Base-by-base conservation (phyloP, 2,329 filamentous ascomycete species). In the Allantophomopsis cytisporea region DNA sequence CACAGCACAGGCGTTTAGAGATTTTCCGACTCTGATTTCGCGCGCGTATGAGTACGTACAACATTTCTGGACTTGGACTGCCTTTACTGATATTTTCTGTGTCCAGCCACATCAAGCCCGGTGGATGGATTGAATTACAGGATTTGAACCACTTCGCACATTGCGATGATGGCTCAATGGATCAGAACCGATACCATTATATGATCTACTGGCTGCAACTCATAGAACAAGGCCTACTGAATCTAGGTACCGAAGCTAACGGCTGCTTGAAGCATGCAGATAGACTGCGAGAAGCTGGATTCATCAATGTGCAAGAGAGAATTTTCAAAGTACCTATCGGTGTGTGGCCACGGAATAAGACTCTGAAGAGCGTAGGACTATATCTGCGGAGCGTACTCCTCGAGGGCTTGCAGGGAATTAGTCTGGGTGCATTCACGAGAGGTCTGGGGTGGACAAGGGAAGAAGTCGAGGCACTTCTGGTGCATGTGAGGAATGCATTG, bases 71-170 rank as follows among this genome's bases (percentile, higher is more conserved):
- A 6, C 10, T 12, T 28, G 23, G 23, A 28, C 5, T 28, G 4
- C 11, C 23, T 28, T 28, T 12, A 10, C 23, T 28, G 23, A 28
- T 28, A 10, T 10, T 3, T 8, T 28, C 5, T 8, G 11, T 28
- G 10, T 7, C 18, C 41, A 69, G 66, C 31, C 65, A 72, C 49
- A 54, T 72, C 13, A 69, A 66, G 45, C 66, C 68, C 2, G 69
- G 69, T 11, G 69, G 65, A 13, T 73, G 69, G 69, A 60, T 71
- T 35, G 70, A 74, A 47, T 53, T 71, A 23, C 68, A 72, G 48
- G 69, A 73, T 50, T 65, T 72, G 16, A 61, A 71, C 39, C 67
- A 70, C 49, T 57, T 56, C 38, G 68, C 68, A 2, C 56, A 60
- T 40, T 66, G 60, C 39, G 60, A 65, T 33, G 60, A 62, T 35